Conservation (phyloP, 73 alveolate genomes). For the Blepharisma japonicum region DNA sequence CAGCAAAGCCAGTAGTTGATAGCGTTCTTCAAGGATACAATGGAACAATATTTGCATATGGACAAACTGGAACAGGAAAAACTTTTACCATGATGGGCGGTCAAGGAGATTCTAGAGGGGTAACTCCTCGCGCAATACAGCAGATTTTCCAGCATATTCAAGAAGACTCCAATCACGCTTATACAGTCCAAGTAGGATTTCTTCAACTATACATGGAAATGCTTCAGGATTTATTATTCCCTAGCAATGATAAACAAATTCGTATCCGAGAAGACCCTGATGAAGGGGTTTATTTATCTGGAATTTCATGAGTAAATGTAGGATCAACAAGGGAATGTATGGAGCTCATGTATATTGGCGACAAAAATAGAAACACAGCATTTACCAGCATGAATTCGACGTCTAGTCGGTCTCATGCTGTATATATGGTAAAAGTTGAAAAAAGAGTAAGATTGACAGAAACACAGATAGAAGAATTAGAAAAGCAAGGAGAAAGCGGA, state of each 20-base stretch:
- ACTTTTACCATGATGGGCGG: slow-evolving; percentile 94
- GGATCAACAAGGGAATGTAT: slow-evolving; percentile 72
- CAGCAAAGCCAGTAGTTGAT: slow-evolving; percentile 73
- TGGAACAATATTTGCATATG: slow-evolving; percentile 97
- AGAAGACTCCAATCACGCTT: slow-evolving; percentile 50
- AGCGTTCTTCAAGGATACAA: slow-evolving; percentile 91
- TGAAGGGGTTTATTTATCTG: slow-evolving; percentile 87
- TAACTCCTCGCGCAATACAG: slow-evolving; percentile 87
- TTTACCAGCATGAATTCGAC: slow-evolving; percentile 78
- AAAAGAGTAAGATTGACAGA: slow-evolving; percentile 42
- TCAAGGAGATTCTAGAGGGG: slow-evolving; percentile 71
- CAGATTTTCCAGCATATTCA: slow-evolving; percentile 72
- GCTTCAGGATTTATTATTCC: slow-evolving; percentile 83
- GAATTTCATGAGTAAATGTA: slow-evolving; percentile 77
- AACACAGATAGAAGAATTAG: slow-evolving; percentile 30
- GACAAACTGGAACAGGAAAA: slow-evolving; percentile 98
- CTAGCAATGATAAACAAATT: slow-evolving; percentile 66
- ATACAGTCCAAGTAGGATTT: slow-evolving; percentile 68
- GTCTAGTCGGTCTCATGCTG: slow-evolving; percentile 85
- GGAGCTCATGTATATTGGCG: slow-evolving; percentile 77
- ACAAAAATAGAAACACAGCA: slow-evolving; percentile 86
- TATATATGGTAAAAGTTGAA: slow-evolving; percentile 82
- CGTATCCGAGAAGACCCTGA: slow-evolving; percentile 94
- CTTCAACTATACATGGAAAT: slow-evolving; percentile 93
- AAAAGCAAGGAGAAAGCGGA: slow-evolving; percentile 23